Conservation (phyloP, 306 rosid species). For the Rosa rugosa region DNA sequence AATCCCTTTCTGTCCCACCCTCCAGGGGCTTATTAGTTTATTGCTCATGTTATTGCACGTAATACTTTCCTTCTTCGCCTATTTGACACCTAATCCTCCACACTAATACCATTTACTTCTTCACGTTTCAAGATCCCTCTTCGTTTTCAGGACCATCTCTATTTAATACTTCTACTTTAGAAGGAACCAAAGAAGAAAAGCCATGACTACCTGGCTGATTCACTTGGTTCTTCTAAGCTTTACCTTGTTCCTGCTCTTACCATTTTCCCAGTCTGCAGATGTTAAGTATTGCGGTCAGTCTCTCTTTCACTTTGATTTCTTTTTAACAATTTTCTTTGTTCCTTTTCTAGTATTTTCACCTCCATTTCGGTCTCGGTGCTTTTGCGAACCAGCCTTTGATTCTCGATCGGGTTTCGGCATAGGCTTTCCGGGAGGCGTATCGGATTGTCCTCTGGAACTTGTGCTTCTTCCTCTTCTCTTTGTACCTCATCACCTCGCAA, state of each 20-base stretch:
- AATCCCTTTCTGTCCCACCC: too few species aligned
- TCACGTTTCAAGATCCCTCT: not conserved
- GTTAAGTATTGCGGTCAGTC: constrained; percentile 66
- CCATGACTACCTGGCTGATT: constrained; percentile 43
- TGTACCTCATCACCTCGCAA: too few species aligned
- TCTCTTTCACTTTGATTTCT: constrained; percentile 2
- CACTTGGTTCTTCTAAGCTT: constrained; percentile 34
- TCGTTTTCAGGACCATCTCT: not conserved
- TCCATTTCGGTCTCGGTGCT: too few species aligned
- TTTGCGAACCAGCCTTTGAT: too few species aligned
- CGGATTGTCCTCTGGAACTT: too few species aligned
- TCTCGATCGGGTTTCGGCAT: too few species aligned
- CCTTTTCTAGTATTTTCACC: too few species aligned
- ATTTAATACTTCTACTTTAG: not conserved
- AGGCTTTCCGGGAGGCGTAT: too few species aligned
- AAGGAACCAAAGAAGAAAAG: too few species aligned
- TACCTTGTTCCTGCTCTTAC: constrained; percentile 18
- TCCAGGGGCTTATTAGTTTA: too few species aligned
- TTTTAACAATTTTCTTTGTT: not conserved
- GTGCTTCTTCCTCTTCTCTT: too few species aligned
- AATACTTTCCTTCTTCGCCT: not conserved
- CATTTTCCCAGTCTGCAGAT: constrained; percentile 39
- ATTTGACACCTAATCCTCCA: not conserved
- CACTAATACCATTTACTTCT: too few species aligned
- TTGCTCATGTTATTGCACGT: not conserved